Evolutionary conservation across 208 protist genomes (phyloP), one percentile per base, ranked within the genome.

Genomic region (Crithidia bombi): DNA sequence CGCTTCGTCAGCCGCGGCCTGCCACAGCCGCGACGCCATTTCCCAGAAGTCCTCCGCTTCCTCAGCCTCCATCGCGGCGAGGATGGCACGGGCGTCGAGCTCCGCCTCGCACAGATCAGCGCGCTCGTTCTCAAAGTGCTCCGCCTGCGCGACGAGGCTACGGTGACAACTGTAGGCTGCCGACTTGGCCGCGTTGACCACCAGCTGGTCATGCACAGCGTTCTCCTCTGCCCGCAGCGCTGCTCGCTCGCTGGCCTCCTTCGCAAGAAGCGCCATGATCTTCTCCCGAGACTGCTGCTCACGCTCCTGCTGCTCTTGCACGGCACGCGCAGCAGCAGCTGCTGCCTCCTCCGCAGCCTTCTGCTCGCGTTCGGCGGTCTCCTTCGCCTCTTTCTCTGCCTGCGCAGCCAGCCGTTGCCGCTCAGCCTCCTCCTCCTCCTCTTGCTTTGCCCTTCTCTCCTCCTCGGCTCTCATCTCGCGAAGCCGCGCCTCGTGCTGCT

Each of bases 311-410:
- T 41, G 47, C 59, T 30, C 46, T 47, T 56, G 1, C 30, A 30
- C 7, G 1, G 39, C 58, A 28, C 38, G 39, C 38, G 32, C 55
- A 17, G 43, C 43, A 0, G 39, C 56, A 5, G 56, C 58, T 14
- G n/a, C 58, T 14, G n/a, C 35, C 9, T 44, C 71, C 57, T 77
- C 64, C 23, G 44, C 55, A 0, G 41, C 71, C 44, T 77, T 54
- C 11, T 49, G 62, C 4, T 51, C 23, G 3, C 64, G 64, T 39
- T 58, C 50, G n/a, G 28, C 46, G 32, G 38, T 23, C 43, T 58
- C 23, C 56, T 5, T 38, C 2, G 64, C 26, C 25, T 61, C 10
- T 9, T 54, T 55, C 19, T 25, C 23, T 12, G 3, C 15, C n/a
- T n/a, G n/a, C 17, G 21, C 35, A 28, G 64, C 44, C 43, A 58